These are phyloP conservation scores for Russula abietina DNA, from an alignment of 768 basidiomycete genomes.

Conservation along the genomic window DNA sequence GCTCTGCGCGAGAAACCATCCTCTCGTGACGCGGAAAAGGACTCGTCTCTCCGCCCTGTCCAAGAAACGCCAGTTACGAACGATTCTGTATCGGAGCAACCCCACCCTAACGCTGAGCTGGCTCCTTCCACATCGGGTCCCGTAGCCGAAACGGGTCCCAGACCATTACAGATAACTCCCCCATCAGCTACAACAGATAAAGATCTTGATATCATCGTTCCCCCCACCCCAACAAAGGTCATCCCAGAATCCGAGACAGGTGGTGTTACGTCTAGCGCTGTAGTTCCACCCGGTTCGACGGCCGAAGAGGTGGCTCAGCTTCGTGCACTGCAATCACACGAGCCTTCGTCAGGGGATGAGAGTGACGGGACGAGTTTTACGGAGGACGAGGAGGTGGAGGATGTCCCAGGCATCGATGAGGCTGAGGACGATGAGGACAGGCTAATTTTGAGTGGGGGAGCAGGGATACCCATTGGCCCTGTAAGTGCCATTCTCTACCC, in stretches of 20 bases:
- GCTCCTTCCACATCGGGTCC: constrained; percentile 8
- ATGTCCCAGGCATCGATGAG: constrained; percentile 45
- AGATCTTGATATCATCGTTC: constrained; percentile 35
- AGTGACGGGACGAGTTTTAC: constrained; percentile 62
- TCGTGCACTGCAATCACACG: constrained; percentile 33
- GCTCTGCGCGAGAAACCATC: constrained; percentile 30
- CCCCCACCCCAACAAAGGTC: constrained; percentile 47
- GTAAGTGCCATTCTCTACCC: constrained; percentile 44
- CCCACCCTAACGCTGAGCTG: constrained; percentile 10
- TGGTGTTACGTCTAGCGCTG: constrained; percentile 85
- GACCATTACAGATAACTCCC: constrained; percentile 26
- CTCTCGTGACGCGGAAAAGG: constrained; percentile 27
- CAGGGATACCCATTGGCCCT: constrained; percentile 90
- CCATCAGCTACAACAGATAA: constrained; percentile 31
- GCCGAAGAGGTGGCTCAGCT: constrained; percentile 36
- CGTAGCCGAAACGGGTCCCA: constrained; percentile 19
- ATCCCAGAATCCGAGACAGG: constrained; percentile 71
- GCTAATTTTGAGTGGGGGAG: constrained; percentile 84
- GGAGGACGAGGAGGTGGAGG: constrained; percentile 62
- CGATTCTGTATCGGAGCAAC: constrained; percentile 20
- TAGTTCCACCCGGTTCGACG: constrained; percentile 84
- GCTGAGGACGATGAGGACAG: constrained; percentile 87
- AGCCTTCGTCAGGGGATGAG: constrained; percentile 43
- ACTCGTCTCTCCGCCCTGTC: constrained; percentile 20
- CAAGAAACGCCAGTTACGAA: constrained; percentile 26